These are phyloP conservation scores for Kluyveromyces sp. DNA, from an alignment of 1,139 yeast species.

Conservation along the genomic window DNA sequence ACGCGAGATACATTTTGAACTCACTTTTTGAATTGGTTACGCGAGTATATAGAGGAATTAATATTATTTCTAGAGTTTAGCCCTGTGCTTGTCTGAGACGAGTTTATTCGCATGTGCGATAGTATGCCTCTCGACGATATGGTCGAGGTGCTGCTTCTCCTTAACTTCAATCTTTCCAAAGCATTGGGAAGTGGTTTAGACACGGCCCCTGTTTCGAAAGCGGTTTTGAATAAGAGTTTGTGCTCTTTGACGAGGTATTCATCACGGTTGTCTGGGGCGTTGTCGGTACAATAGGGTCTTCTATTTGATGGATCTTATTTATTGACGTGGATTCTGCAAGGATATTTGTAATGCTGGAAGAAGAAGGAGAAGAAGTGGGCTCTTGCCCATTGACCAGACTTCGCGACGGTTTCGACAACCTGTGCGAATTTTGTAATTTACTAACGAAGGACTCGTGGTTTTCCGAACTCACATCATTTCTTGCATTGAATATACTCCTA, in stretches of 20 bases:
- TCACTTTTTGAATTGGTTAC: neutral
- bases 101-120: constrained; percentile 2
- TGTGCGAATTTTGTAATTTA: constrained; percentile 15
- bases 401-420: constrained; percentile 7
- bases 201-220: neutral
- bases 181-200: neutral
- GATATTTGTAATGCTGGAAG: neutral
- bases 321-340: constrained; percentile 11
- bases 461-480: neutral
- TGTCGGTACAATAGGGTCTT: neutral
- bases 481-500: neutral
- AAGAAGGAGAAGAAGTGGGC: no score
- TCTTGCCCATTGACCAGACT: neutral
- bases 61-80: neutral
- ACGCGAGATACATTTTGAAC: neutral
- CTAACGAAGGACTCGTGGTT: constrained; percentile 15
- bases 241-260: neutral
- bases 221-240: neutral
- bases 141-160: constrained; percentile 4
- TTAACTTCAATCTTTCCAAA: constrained; percentile 1
- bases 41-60: neutral
- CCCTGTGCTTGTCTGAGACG: neutral
- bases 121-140: constrained; percentile 2
- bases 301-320: neutral
- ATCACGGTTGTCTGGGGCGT: neutral